Base-by-base conservation (phyloP, 2,329 filamentous ascomycete genomes). In the Calonectria pseudoreteaudii region DNA sequence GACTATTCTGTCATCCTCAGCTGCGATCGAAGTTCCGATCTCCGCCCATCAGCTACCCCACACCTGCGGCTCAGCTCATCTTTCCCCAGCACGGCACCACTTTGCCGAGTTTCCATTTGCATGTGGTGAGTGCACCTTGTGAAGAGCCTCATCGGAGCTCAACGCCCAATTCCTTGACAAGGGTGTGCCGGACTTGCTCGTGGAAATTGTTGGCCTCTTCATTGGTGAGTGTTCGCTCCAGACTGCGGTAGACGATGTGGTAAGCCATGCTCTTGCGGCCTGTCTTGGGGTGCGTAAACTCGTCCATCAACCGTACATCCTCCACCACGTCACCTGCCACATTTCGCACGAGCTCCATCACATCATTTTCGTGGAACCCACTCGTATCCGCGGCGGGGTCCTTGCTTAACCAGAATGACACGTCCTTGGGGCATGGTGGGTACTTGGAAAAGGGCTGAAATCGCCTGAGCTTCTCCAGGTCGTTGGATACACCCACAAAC, bases 341-440 rank as follows among this genome's bases (percentile, higher is more conserved):
- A 78, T 93, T 93, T 77, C 97, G 92, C 23, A 98, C 94, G 71
- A 98, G 90, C 85, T 98, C 97, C 96, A 98, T 98, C 66, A 98
- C 88, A 84, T 99, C 97, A 85, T 98, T 98, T 83, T 97, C 96
- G 84, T 98, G 96, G 82, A 98, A 95, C 79, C 82, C 72, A 78
- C 84, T 79, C 84, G 87, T 72, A 16, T 86, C 89, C 4, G 85
- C 89, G 28, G 87, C 84, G 2, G 87, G 86, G 84, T 87, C 77
- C 34, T 80, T 80, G 69, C 73, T 75, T 23, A 98, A 86, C 97
- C 97, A 99, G 85, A 99, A 99, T 0, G 96, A 94, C 14, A 98
- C 94, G 83, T 99, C 97, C 85, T 96, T 96, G 82, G 94, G 94
- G 83, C 95, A 97, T 28, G 93, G 92, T 1, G 97, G 97, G 84